These are phyloP conservation scores for Porogramme epimiltina DNA, from an alignment of 1,284 basidiomycete species.

Conservation along the genomic window DNA sequence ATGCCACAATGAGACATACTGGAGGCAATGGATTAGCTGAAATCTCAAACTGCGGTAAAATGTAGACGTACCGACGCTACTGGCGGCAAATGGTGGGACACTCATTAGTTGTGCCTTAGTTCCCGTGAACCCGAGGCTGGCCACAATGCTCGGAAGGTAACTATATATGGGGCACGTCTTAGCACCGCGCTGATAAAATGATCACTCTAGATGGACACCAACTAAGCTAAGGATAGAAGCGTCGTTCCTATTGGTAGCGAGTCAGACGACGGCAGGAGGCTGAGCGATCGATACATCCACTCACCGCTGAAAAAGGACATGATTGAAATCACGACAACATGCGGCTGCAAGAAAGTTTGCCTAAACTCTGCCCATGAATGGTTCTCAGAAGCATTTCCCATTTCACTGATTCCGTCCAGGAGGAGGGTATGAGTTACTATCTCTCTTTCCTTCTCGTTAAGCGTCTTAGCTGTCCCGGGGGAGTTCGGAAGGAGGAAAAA, in stretches of 20 bases:
- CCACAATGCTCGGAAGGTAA: slow-evolving; percentile 33
- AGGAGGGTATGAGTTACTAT: background rate
- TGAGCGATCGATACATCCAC: background rate
- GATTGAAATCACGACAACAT: slow-evolving; percentile 22
- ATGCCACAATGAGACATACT: slow-evolving; percentile 18
- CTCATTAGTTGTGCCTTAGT: slow-evolving; percentile 31
- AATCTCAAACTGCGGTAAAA: background rate
- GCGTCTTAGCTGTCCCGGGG: slow-evolving; percentile 22
- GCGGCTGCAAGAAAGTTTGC: slow-evolving; percentile 25
- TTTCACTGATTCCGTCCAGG: background rate
- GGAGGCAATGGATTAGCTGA: background rate
- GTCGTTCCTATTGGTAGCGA: slow-evolving; percentile 12
- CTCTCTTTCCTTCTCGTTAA: background rate
- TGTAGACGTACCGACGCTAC: slow-evolving; percentile 10
- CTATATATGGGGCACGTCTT: background rate
- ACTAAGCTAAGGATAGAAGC: slow-evolving; percentile 28
- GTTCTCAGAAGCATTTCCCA: no score
- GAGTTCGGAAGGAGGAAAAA: slow-evolving; percentile 42
- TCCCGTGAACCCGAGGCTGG: slow-evolving; percentile 26
- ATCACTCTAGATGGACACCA: background rate
- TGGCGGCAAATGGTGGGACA: slow-evolving; percentile 25
- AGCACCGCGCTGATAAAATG: background rate
- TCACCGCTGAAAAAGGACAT: slow-evolving; percentile 28
- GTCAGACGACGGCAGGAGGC: background rate
- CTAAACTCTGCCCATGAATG: slow-evolving; percentile 16